phyloP scores from a whole-genome alignment of 2,329 filamentous ascomycete genomes.

The Clonostachys rhizophaga region DNA sequence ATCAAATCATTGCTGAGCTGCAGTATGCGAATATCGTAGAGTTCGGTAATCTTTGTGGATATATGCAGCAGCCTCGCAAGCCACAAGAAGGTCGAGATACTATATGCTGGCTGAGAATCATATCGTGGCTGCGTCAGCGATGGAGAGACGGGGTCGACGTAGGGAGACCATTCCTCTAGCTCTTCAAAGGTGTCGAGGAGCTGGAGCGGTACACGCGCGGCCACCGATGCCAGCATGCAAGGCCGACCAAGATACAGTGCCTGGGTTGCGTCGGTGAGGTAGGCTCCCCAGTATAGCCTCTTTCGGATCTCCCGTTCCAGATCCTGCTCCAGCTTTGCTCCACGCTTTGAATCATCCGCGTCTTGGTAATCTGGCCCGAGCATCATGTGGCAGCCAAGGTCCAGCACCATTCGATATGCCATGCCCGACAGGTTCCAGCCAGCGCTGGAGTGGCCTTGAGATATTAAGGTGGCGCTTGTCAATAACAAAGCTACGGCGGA shows the following conservation, averaged over 20 bases:
- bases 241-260: slow-evolving; percentile 24
- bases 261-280: slow-evolving; percentile 23
- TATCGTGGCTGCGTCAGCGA: slow-evolving; percentile 6
- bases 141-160: slow-evolving; percentile 12
- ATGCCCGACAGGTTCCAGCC: slow-evolving; percentile 27
- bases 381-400: slow-evolving; percentile 28
- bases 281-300: slow-evolving; percentile 25
- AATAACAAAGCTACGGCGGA: slow-evolving; percentile 26
- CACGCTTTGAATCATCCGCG: slow-evolving; percentile 10
- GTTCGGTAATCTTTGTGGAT: slow-evolving; percentile 9
- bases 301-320: slow-evolving; percentile 24
- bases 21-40: slow-evolving; percentile 4
- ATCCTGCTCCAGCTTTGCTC: slow-evolving; percentile 15
- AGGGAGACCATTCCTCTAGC: slow-evolving; percentile 24
- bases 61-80: slow-evolving; percentile 18
- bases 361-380: slow-evolving; percentile 16
- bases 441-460: slow-evolving; percentile 23
- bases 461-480: slow-evolving; percentile 21
- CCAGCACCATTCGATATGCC: slow-evolving; percentile 30
- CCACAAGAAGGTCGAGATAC: slow-evolving; percentile 18
- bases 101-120: slow-evolving; percentile 17
- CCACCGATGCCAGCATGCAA: slow-evolving; percentile 20
- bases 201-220: slow-evolving; percentile 21
- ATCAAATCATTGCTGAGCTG: neutral
- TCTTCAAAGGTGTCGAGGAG: slow-evolving; percentile 24